phyloP scores from a whole-genome alignment of 345 rosid genomes.

The Euphorbia tirucalli region DNA sequence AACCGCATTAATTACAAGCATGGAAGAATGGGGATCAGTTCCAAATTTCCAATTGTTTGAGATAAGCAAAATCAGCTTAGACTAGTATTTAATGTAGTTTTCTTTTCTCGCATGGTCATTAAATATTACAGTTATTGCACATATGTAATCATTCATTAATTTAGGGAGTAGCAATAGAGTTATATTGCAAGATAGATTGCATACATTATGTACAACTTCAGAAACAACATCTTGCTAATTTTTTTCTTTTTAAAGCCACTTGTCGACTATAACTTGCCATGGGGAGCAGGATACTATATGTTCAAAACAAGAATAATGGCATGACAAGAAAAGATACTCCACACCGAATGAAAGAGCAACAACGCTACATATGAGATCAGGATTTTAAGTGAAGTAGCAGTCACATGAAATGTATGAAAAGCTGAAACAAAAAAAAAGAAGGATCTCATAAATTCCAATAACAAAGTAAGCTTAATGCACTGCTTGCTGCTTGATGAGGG shows the following conservation, averaged over 20 bases:
- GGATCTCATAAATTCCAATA: not conserved
- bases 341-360: not conserved
- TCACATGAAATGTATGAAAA: not conserved
- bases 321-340: not conserved
- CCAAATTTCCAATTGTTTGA: not conserved
- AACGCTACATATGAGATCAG: not conserved
- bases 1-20: not conserved
- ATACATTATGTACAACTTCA: not conserved
- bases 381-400: not conserved
- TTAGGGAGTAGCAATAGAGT: not conserved
- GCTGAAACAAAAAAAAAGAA: not conserved
- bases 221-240: not conserved
- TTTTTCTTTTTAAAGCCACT: too few relatives aligned
- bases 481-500: not conserved
- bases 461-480: not conserved
- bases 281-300: not conserved
- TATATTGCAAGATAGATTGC: not conserved
- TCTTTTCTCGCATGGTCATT: not conserved
- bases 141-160: not conserved
- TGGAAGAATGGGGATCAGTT: not conserved
- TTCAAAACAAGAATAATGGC: not conserved
- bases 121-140: not conserved
- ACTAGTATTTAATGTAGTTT: not conserved
- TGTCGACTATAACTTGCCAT: not conserved
- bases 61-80: not conserved